These are phyloP conservation scores for Vachellia pachyceras DNA, from an alignment of 306 rosid genomes.

Conservation along the genomic window DNA sequence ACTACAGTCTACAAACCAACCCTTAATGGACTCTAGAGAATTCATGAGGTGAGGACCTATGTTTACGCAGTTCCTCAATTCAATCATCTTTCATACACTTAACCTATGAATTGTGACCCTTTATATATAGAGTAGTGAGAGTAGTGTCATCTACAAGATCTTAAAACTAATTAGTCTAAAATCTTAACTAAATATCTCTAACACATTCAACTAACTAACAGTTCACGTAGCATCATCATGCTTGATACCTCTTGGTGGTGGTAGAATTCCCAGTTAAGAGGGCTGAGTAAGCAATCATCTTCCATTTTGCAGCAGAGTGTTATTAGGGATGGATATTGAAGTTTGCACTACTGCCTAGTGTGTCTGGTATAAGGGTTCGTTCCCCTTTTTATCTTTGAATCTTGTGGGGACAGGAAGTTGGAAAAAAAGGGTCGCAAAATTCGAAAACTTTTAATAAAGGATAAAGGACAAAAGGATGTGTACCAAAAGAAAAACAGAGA, in stretches of 20 bases:
- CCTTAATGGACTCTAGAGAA: too few species aligned
- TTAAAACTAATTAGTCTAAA: too few species aligned
- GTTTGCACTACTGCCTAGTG: neutral
- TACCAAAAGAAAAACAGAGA: neutral
- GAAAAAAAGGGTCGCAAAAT: conserved; percentile 31
- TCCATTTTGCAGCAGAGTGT: neutral
- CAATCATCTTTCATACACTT: too few species aligned
- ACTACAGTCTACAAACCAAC: too few species aligned
- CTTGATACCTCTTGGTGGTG: conserved; percentile 50
- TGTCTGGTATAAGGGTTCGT: neutral
- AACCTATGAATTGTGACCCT: too few species aligned
- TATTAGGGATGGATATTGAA: neutral
- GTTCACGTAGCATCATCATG: too few species aligned
- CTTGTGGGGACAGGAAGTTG: conserved; percentile 31
- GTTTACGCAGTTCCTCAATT: too few species aligned
- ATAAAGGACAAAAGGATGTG: conserved; percentile 29
- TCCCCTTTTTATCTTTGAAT: neutral
- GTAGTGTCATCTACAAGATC: too few species aligned
- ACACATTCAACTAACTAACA: neutral
- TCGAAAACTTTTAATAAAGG: conserved; percentile 35
- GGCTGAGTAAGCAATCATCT: conserved; percentile 38
- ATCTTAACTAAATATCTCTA: too few species aligned
- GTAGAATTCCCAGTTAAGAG: conserved; percentile 54
- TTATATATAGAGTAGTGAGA: too few species aligned
- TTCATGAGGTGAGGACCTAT: too few species aligned